Evolutionary conservation across 192 early-diverging fungal genomes (phyloP).

Genomic region (Chytriomyces hyalinus): DNA sequence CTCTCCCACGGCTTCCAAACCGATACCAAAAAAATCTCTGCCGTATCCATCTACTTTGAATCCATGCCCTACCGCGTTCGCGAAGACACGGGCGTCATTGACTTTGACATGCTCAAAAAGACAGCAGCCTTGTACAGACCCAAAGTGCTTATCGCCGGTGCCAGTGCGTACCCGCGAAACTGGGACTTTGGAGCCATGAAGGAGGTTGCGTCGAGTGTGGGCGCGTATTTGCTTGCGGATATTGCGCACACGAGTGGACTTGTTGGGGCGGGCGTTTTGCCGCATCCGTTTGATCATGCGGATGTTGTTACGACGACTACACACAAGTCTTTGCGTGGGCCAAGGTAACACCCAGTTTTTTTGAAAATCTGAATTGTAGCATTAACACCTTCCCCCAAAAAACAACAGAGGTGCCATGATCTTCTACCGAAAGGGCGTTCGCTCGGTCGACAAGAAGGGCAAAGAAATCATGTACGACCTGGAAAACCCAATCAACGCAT

Average conservation of each 20-base stretch:
- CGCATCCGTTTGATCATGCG: constrained; percentile 87
- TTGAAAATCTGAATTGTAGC: not conserved
- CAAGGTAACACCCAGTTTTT: constrained; percentile 36
- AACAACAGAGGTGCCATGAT: constrained; percentile 88
- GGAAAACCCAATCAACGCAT: constrained; percentile 93
- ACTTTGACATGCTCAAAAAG: constrained; percentile 86
- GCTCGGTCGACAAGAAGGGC: constrained; percentile 88
- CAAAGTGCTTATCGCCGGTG: constrained; percentile 95
- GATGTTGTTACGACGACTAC: constrained; percentile 99
- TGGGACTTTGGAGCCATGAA: constrained; percentile 91
- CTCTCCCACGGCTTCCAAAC: constrained; percentile 99
- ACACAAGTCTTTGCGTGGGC: constrained; percentile 98
- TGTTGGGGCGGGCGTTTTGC: constrained; percentile 85
- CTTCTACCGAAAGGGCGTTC: constrained; percentile 95
- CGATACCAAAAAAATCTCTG: constrained; percentile 94
- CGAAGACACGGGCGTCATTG: constrained; percentile 88
- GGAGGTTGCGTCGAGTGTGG: constrained; percentile 77
- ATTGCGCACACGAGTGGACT: constrained; percentile 95
- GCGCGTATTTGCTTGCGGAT: constrained; percentile 94
- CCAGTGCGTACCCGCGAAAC: constrained; percentile 92
- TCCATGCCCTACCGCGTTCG: constrained; percentile 93
- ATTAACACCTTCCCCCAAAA: not conserved
- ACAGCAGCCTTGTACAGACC: constrained; percentile 87
- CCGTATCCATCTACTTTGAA: constrained; percentile 94
- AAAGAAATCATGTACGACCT: constrained; percentile 87